Conservation (phyloP, 441 rosid species). For the Cnidoscolus chayamansa region DNA sequence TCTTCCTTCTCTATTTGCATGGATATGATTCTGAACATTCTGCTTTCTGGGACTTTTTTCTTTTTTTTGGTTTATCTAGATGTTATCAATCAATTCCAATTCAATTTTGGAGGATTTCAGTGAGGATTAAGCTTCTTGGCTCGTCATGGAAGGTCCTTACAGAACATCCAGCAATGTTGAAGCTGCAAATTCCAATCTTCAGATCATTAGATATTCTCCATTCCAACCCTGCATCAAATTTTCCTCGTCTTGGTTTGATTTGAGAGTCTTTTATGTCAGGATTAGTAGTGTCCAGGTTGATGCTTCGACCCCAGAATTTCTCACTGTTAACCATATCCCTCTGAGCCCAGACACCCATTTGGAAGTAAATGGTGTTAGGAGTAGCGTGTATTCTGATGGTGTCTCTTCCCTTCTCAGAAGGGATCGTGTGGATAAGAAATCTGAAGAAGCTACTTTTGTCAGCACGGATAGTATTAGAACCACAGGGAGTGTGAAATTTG, state of each 20-base stretch:
- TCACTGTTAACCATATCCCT: slow-evolving; percentile 67
- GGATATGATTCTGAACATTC: slow-evolving; percentile 16
- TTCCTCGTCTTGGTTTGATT: slow-evolving; percentile 59
- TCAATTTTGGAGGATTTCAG: slow-evolving; percentile 28
- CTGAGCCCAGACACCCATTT: slow-evolving; percentile 60
- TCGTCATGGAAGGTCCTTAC: slow-evolving; percentile 45
- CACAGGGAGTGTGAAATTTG: slow-evolving; percentile 70
- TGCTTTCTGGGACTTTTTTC: slow-evolving; percentile 19
- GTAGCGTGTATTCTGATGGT: slow-evolving; percentile 50
- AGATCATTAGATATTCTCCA: slow-evolving; percentile 54
- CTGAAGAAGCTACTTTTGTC: slow-evolving; percentile 76
- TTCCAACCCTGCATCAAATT: slow-evolving; percentile 39
- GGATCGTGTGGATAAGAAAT: slow-evolving; percentile 65
- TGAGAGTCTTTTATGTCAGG: slow-evolving; percentile 82
- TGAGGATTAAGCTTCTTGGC: slow-evolving; percentile 36
- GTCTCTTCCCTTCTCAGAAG: slow-evolving; percentile 60
- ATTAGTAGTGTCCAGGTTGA: slow-evolving; percentile 65
- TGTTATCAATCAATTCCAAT: slow-evolving; percentile 27
- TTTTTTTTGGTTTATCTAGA: slow-evolving; percentile 19
- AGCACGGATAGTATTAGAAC: slow-evolving; percentile 72
- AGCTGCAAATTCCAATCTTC: slow-evolving; percentile 39
- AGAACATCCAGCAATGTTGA: slow-evolving; percentile 37
- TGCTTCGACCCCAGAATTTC: slow-evolving; percentile 57
- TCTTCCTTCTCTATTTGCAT: slow-evolving; percentile 11
- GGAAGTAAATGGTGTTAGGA: slow-evolving; percentile 69